phyloP scores from a whole-genome alignment of 176 grass and related monocot genomes.

The Oryza meyeriana region DNA sequence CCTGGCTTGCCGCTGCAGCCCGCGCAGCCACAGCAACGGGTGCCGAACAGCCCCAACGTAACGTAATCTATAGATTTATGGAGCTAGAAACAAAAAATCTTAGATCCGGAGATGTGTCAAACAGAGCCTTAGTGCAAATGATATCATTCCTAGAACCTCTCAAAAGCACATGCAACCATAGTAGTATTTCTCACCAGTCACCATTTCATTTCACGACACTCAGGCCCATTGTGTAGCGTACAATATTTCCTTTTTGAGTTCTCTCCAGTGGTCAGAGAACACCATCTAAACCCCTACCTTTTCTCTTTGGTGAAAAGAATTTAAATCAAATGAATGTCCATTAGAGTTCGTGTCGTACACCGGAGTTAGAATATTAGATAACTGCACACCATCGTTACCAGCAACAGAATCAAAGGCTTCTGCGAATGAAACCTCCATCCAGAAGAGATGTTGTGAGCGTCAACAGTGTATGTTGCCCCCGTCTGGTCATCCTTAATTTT shows the following conservation, averaged over 20 bases:
- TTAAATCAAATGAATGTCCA: slow-evolving; percentile 38
- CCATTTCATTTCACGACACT: slow-evolving; percentile 22
- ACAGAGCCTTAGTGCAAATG: too few species aligned
- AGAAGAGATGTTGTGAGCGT: slow-evolving; percentile 52
- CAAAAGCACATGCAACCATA: too few species aligned
- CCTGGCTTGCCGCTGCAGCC: too few species aligned
- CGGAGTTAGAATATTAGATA: slow-evolving; percentile 34
- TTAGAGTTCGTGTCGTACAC: slow-evolving; percentile 27
- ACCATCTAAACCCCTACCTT: slow-evolving; percentile 40
- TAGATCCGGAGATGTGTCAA: too few species aligned
- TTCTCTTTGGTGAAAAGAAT: slow-evolving; percentile 38
- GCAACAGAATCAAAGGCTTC: slow-evolving; percentile 37
- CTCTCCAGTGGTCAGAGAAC: slow-evolving; percentile 16
- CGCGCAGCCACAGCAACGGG: too few species aligned
- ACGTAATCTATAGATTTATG: too few species aligned
- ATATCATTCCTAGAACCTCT: too few species aligned
- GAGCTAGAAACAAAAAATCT: too few species aligned
- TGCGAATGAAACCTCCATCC: slow-evolving; percentile 48
- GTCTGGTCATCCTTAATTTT: slow-evolving; percentile 76
- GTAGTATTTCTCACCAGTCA: neutral
- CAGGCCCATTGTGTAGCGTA: slow-evolving; percentile 1
- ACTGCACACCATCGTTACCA: slow-evolving; percentile 44
- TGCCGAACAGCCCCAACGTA: too few species aligned
- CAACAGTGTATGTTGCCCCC: slow-evolving; percentile 40
- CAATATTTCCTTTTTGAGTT: slow-evolving; percentile 3